A percentile compares a stretch with the other conserved stretches of the same genome.
Conservation (phyloP, 495 filamentous ascomycete species). For the Bathelium albidoporum region DNA sequence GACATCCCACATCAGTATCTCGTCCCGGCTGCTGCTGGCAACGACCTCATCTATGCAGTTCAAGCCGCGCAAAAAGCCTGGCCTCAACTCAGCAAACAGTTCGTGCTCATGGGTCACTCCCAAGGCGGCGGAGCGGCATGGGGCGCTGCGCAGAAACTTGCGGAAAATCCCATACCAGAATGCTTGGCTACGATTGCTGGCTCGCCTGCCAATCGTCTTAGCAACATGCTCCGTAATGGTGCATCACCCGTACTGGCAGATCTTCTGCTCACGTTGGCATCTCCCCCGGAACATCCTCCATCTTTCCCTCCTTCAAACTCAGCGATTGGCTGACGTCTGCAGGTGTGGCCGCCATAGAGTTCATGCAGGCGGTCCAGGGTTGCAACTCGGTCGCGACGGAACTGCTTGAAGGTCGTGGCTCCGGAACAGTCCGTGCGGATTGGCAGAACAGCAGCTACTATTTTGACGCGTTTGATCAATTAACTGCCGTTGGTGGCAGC, state of each 20-base stretch:
- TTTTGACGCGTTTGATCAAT: not conserved
- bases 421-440: not conserved
- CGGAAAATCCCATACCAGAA: constrained; percentile 22
- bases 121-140: constrained; percentile 41
- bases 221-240: not conserved
- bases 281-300: not conserved
- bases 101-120: constrained; percentile 39
- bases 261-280: not conserved
- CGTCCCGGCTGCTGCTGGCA: constrained; percentile 34
- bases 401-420: not conserved
- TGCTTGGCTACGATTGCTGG: constrained; percentile 37
- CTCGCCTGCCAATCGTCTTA: constrained; percentile 19
- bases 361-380: not conserved
- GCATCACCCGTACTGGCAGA: not conserved
- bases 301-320: not conserved
- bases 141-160: constrained; percentile 32
- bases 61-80: constrained; percentile 38
- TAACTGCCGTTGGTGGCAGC: not conserved
- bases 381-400: not conserved
- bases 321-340: not conserved
- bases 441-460: not conserved
- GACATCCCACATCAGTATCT: constrained; percentile 32
- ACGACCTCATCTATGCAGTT: constrained; percentile 38
- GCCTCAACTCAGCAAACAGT: constrained; percentile 26
- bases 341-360: not conserved